Percentiles rank a stretch among this genome's conserved stretches.
Conservation (phyloP, 495 filamentous ascomycete genomes). For the Chaetomium tenue region DNA sequence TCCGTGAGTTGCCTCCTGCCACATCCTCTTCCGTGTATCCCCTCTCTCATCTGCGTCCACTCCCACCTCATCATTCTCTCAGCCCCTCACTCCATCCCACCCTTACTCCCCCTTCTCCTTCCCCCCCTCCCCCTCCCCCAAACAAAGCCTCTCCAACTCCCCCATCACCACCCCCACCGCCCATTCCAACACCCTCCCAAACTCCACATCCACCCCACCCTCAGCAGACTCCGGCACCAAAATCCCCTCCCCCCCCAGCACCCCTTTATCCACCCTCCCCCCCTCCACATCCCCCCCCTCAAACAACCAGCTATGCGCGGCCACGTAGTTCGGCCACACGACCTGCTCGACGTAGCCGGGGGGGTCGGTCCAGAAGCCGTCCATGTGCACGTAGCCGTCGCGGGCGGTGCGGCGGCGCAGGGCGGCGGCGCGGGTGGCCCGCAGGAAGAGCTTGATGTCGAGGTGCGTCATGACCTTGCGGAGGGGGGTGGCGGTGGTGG, state of each 20-base stretch:
- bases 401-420: constrained; percentile 67
- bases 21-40: not conserved
- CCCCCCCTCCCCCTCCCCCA: constrained; percentile 10
- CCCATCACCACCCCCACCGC: constrained; percentile 53
- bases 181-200: constrained; percentile 54
- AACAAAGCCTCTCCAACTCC: constrained; percentile 33
- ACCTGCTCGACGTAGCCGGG: constrained; percentile 91
- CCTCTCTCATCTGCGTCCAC: not conserved
- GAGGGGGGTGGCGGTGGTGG: constrained; percentile 14
- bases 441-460: constrained; percentile 73
- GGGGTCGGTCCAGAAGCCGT: constrained; percentile 92
- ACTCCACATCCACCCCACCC: constrained; percentile 43
- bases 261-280: constrained; percentile 45
- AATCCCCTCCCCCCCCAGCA: constrained; percentile 44
- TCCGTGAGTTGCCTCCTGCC: not conserved
- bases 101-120: not conserved
- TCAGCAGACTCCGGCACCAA: not conserved
- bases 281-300: constrained; percentile 59
- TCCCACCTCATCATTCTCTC: not conserved
- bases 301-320: constrained; percentile 75
- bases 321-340: constrained; percentile 91
- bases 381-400: constrained; percentile 81
- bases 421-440: constrained; percentile 57
- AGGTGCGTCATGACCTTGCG: constrained; percentile 54
- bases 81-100: not conserved